Conservation (phyloP, 306 rosid genomes). For the Hippophae rhamnoides region DNA sequence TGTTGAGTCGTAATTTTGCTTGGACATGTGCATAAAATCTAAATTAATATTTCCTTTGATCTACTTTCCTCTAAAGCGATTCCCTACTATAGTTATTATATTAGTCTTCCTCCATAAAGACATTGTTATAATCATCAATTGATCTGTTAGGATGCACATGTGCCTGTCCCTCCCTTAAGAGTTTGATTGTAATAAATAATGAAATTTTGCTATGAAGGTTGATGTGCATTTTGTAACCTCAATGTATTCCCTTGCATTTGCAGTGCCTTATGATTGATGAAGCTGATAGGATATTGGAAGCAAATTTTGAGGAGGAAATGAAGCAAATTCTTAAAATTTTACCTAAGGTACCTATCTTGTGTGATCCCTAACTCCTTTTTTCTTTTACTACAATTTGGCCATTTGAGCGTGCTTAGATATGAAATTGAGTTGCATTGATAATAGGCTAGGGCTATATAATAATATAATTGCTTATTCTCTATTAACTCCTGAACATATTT, state of each 20-base stretch:
- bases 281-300: conserved; percentile 94
- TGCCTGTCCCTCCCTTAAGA: too few species aligned
- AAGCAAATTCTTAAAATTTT: conserved; percentile 68
- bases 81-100: too few species aligned
- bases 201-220: too few species aligned
- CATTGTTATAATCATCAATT: too few species aligned
- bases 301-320: conserved; percentile 96
- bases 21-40: too few species aligned
- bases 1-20: too few species aligned
- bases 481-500: not conserved
- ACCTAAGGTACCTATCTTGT: conserved; percentile 48
- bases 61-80: too few species aligned
- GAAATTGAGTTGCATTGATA: not conserved
- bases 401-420: not conserved
- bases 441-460: not conserved
- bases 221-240: not conserved
- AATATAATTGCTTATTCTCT: not conserved
- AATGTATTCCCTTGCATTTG: conserved; percentile 1
- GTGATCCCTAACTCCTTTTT: not conserved
- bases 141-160: too few species aligned
- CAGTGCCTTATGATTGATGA: conserved; percentile 93
- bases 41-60: too few species aligned
- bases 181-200: too few species aligned
- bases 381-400: not conserved
- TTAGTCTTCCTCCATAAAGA: too few species aligned